phyloP scores from a whole-genome alignment of 257 asterid species.

The Solanum microdontum region DNA sequence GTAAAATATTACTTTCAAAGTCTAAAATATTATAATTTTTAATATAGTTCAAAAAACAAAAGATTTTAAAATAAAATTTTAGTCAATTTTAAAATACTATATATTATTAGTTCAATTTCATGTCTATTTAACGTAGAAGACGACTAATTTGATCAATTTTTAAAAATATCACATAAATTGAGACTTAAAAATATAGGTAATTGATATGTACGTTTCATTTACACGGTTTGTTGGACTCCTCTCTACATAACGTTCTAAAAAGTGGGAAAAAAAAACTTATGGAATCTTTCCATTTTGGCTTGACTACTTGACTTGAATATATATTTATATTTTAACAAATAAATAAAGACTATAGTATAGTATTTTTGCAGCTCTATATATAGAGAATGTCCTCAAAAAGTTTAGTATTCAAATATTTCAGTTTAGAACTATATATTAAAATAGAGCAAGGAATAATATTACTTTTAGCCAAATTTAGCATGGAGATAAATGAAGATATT shows the following conservation, averaged over 20 bases:
- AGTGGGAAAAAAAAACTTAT: neutral
- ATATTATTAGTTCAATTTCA: no score
- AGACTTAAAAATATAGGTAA: no score
- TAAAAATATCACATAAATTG: no score
- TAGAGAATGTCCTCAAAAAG: neutral
- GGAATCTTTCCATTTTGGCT: neutral
- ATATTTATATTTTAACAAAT: neutral
- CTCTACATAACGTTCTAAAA: neutral
- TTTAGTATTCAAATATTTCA: neutral
- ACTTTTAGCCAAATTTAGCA: neutral
- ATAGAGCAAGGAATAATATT: neutral
- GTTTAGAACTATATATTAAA: neutral
- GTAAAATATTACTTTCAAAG: neutral
- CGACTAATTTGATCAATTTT: no score
- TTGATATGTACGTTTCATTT: neutral
- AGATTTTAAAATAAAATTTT: no score
- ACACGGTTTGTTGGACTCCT: neutral
- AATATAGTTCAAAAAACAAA: neutral
- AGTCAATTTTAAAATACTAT: no score
- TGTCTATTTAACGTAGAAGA: no score
- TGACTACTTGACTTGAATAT: neutral
- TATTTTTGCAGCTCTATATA: neutral
- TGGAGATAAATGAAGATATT: conserved; percentile 10
- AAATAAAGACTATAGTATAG: neutral
- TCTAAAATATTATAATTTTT: no score